Base-by-base conservation (phyloP, 768 basidiomycete genomes). In the Macrolepiota albuminosa region DNA sequence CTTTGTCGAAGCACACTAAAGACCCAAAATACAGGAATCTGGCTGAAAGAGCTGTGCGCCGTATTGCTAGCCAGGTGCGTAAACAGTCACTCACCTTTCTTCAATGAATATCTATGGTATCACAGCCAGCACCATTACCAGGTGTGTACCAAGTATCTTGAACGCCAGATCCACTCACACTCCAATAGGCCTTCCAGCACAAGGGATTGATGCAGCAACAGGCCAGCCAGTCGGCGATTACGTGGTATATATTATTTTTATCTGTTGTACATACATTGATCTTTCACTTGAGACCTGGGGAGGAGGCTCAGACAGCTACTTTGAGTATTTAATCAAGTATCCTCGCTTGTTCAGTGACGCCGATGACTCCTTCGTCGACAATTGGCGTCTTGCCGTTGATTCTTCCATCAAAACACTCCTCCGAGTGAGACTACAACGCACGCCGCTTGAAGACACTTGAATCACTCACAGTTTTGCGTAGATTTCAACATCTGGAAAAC, bases 291-390 rank as follows among this genome's bases (percentile, higher is more conserved):
- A 80, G 79, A 75, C 78, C 5, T 82, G 88, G 88, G 82, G 85
- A 36, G 90, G 84, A 56, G 87, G 86, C 37, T 84, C 83, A 0
- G 89, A 91, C 70, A 88, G 87, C 59, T 91, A 84, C 72, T 86
- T 87, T 60, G 89, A 91, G 68, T 90, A 91, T 65, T 75, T 89
- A 59, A 84, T 89, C 76, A 91, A 91, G 68, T 82, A 76, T 59
- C 75, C 89, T 3, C 87, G 87, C 34, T 75, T 91, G n/a, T 88
- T 88, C 72, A 86, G 84, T n/a, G 66, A 82, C 9, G 21, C 54
- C 54, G 79, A 89, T 68, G 74, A 78, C 52, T 65, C 84, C n/a
- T 89, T 83, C 58, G 80, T 80, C 14, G 80, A 89, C 63, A 80
- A 82, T 0, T 91, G 89, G 89, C 71, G 75, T 47, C 81, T 84